Base-by-base conservation (phyloP, 192 early-diverging fungal genomes). In the Pecoramyces ruminantium region DNA sequence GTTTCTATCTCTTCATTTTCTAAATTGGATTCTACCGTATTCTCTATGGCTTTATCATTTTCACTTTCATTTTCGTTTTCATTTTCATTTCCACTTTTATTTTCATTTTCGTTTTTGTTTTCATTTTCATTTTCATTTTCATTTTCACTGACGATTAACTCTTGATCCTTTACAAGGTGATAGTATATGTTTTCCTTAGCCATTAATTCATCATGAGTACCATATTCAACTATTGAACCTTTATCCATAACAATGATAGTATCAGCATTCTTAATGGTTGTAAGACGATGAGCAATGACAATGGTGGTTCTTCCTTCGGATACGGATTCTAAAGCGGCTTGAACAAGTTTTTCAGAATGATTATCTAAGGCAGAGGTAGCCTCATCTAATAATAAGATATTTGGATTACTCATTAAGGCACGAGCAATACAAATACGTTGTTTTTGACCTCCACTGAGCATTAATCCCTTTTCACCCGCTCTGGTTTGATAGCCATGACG, bases 371-470 rank as follows among this genome's bases (percentile, higher is more conserved):
- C n/a, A 15, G 78, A 79, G 29, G 78, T 17, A 15, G 78, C 78
- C 28, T 79, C 78, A 38, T 79, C 78, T 29, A 79, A n/a, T 38
- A 79, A 29, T 15, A 79, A 38, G 15, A 79, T 15, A 21, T 79
- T 79, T 38, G 78, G 78, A 38, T 79, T 79, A 21, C 15, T 79
- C 15, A 79, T 29, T 15, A 79, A 17, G 21, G 78, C 78, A 16
- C 78, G 15, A 15, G 78, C 78, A 87, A 98, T 97, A 80, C 95
- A 95, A 83, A 97, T 95, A 81, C 97, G 92, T 89, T 97, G 96
- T 85, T 97, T 97, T 84, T 97, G 96, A 34, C 95, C 95, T 78
- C 95, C 96, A 79, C 92, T 94, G 27, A 97, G 83, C 80, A 88
- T 83, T 80, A 93, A 89, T 6, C 92, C 93, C 58, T 88, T 84